Base-by-base conservation (phyloP, 2,329 filamentous ascomycete species). In the Rosellinia necatrix region DNA sequence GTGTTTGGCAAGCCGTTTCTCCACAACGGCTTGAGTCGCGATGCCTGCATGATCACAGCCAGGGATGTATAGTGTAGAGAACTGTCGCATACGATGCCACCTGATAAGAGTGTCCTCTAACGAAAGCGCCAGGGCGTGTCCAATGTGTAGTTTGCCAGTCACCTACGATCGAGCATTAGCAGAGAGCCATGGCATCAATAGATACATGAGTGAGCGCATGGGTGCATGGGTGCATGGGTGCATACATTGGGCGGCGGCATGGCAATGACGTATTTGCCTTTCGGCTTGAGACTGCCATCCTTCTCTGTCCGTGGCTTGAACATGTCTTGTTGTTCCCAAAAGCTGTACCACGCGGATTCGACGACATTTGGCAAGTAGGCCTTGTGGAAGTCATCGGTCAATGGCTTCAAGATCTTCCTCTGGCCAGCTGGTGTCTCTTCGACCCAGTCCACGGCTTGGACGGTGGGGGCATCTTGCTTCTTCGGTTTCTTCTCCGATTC, bases 41-140 rank as follows among this genome's bases (percentile, higher is more conserved):
- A 54, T 54, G 15, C 51, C 30, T 2, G 51, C 51, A 25, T 54
- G 51, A 24, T 54, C 51, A 25, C 51, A 54, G 21, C 51, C 51
- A 7, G 51, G 51, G 27, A 47, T 25, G 24, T 30, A 54, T 2
- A 54, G 51, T 4, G 51, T 54, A 2, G 34, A n/a, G 25, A 48
- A 48, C 15, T 34, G 22, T 2, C 30, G 41, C 51, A 54, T 54
- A 6, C 51, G 51, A 32, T 42, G 34, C 51, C 51, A 52, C 10
- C 49, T 30, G 12, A 52, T 40, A 4, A 52, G 22, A 6, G 32
- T 30, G 32, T 52, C 49, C 21, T 52, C 17, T 2, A 52, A 17
- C 15, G 32, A 43, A 4, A 46, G 29, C 13, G 41, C 49, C 30
- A 52, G 38, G 12, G 49, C 49, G 17, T 52, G 49, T 2, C 49